A percentile compares a stretch with the other conserved stretches of the same genome.
Conservation (phyloP, 257 asterid species). For the Penstemon davidsonii region DNA sequence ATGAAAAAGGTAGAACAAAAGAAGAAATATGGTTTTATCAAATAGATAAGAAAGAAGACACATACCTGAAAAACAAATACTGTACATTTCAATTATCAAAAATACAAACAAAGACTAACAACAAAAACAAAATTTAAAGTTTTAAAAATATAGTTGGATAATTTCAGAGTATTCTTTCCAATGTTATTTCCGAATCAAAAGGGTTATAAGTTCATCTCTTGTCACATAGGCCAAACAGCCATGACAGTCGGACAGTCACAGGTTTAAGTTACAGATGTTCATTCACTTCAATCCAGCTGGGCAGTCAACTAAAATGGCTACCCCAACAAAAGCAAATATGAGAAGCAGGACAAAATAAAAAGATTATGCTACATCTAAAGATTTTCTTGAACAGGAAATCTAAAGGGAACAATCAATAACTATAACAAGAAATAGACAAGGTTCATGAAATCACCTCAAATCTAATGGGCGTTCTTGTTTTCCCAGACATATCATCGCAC, state of each 20-base stretch:
- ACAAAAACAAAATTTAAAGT: background rate
- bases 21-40: background rate
- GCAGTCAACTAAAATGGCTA: background rate
- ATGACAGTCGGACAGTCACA: background rate
- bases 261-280: background rate
- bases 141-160: background rate
- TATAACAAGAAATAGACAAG: conserved; percentile 5
- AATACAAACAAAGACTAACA: background rate
- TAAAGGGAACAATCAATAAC: background rate
- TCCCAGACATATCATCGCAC: conserved; percentile 75
- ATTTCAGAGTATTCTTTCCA: background rate
- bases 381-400: background rate
- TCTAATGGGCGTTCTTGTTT: conserved; percentile 54
- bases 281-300: background rate
- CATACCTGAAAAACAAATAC: background rate
- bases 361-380: background rate
- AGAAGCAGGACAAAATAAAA: background rate
- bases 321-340: background rate
- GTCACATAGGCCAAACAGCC: background rate
- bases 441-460: conserved; percentile 53
- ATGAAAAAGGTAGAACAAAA: background rate
- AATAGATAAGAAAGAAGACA: background rate
- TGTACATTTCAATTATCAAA: background rate
- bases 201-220: background rate
- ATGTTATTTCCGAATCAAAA: too few relatives aligned